Base-by-base conservation (phyloP, 768 basidiomycete genomes). In the Suillus alpinus region DNA sequence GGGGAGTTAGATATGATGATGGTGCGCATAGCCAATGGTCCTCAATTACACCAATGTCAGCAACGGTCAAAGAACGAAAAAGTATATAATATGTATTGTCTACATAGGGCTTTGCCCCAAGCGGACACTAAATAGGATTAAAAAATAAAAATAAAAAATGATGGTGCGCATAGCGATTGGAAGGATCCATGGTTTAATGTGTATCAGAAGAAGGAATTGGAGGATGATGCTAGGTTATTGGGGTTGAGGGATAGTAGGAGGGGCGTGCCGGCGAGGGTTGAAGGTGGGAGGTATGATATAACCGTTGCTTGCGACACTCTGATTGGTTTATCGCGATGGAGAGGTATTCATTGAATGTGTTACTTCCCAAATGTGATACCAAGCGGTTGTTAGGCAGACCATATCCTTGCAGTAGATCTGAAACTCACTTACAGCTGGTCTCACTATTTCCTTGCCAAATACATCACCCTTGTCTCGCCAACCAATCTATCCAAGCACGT, bases 251-350 rank as follows among this genome's bases (percentile, higher is more conserved):
- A 50, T 32, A 50, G 49, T 3, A 50, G 49, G 49, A 50, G 49
- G 18, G 49, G 49, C 31, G 31, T 50, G 6, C 49, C 49, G 18
- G 6, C 9, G 32, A 50, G 49, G 49, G 10, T n/a, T 13, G 29
- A 1, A 0, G 49, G 49, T 6, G 49, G 49, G 29, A 50, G 49
- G 18, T 50, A 50, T 29, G 49, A 50, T 16, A 50, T 50, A 50
- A 50, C 31, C 6, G 49, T 50, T 32, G 49, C 49, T n/a, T 50
- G 49, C 6, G 49, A 50, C n/a, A 50, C 49, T 18, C 6, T 50
- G 18, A 50, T 50, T 6, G 49, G 49, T 32, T 50, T 50, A n/a
- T 50, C 49, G 18, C 49, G 49, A 50, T 50, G 49, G 49, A 50
- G 49, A 32, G 29, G 49, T 50, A 50, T 50, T n/a, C 49, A 32